phyloP scores from a whole-genome alignment of 805 yeast genomes.

The Barnettozyma sp. region DNA sequence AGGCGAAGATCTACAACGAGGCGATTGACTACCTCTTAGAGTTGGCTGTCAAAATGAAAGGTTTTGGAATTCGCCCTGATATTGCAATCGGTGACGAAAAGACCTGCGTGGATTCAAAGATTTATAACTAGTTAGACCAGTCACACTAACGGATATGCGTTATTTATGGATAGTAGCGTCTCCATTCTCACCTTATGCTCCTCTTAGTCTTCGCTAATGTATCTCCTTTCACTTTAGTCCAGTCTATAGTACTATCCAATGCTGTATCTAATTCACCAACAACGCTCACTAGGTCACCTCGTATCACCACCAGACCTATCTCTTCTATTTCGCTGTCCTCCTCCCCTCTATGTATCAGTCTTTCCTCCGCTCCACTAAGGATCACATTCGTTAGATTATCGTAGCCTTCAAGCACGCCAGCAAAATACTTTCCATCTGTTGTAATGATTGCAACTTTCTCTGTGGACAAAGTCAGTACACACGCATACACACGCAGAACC shows the following conservation, averaged over 20 bases:
- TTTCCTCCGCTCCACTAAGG: conserved; percentile 43
- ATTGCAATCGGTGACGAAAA: conserved; percentile 29
- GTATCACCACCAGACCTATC: conserved; percentile 44
- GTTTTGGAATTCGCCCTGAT: conserved; percentile 53
- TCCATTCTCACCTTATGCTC: conserved; percentile 16
- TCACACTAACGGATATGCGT: too few relatives aligned
- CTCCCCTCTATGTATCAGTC: conserved; percentile 39
- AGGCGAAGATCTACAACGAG: conserved; percentile 89
- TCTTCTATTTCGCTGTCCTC: conserved; percentile 23
- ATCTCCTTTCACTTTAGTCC: conserved; percentile 23
- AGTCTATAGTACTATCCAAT: conserved; percentile 33
- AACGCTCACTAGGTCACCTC: conserved; percentile 55
- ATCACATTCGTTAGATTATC: conserved; percentile 61
- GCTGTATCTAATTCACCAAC: conserved; percentile 46
- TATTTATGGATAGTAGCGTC: too few relatives aligned
- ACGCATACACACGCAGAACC: too few relatives aligned
- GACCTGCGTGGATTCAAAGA: conserved; percentile 19
- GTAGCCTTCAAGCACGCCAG: conserved; percentile 49
- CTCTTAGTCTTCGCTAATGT: conserved; percentile 21
- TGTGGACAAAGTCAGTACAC: conserved; percentile 13
- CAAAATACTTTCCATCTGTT: conserved; percentile 46
- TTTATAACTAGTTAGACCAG: conserved; percentile 17
- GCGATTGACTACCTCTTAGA: conserved; percentile 87
- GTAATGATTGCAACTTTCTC: conserved; percentile 50
- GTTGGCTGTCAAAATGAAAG: conserved; percentile 76